Percentiles rank a stretch among this genome's conserved stretches.
phyloP scores from a whole-genome alignment of 2,329 filamentous ascomycete genomes.

The Trichoderma hamatum region DNA sequence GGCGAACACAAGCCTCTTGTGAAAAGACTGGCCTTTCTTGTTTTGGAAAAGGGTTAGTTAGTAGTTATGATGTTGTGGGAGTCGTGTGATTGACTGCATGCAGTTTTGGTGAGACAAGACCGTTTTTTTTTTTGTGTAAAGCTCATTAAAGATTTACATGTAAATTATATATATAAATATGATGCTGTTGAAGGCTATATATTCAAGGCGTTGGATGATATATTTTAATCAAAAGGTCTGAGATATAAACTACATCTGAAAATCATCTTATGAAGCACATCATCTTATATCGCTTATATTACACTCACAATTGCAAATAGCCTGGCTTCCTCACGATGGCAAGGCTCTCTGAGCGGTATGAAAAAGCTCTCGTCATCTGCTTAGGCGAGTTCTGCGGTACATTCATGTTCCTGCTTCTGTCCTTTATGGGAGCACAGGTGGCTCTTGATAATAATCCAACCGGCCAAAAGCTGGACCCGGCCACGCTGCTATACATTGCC shows the following conservation, averaged over 20 bases:
- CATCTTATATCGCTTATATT: neutral
- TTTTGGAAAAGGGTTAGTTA: neutral
- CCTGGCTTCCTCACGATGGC: no score
- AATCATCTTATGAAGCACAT: neutral
- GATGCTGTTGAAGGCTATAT: neutral
- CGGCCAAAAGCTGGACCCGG: constrained; percentile 36
- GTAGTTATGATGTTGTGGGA: neutral
- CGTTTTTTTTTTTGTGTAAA: neutral
- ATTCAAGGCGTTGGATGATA: neutral
- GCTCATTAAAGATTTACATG: neutral
- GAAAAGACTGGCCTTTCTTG: neutral
- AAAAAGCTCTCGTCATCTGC: constrained; percentile 28
- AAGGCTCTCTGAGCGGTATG: neutral
- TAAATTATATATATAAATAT: neutral
- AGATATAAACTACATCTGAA: neutral
- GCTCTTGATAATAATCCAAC: constrained; percentile 41
- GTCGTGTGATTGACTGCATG: constrained; percentile 10
- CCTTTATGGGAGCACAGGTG: constrained; percentile 46
- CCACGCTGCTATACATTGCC: constrained; percentile 53
- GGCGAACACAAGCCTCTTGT: neutral
- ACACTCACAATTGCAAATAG: neutral
- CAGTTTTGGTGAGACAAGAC: constrained; percentile 5
- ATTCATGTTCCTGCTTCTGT: constrained; percentile 55
- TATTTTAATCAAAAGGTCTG: neutral
- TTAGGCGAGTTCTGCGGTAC: constrained; percentile 57